Evolutionary conservation across 2,329 filamentous ascomycete genomes (phyloP).

Genomic region (Beauveria sp.): DNA sequence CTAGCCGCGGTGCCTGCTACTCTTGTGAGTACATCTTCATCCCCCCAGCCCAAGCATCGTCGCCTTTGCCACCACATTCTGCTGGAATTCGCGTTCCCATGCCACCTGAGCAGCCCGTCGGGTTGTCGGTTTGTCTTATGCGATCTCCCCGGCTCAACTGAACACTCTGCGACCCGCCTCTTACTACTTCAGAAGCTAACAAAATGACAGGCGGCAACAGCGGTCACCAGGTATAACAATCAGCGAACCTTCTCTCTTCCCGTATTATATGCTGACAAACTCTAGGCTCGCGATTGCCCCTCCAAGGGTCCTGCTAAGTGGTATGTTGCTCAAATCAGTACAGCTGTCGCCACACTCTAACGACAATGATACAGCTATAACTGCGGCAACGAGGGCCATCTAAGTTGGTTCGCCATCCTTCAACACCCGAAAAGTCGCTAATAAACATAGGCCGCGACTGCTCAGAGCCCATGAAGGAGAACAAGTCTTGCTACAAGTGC

Average conservation of each 20-base stretch:
- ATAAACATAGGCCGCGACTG: conserved; percentile 71
- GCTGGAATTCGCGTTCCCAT: not conserved
- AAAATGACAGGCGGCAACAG: conserved; percentile 18
- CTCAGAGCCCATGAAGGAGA: conserved; percentile 81
- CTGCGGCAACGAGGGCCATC: conserved; percentile 70
- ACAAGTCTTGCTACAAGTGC: conserved; percentile 69
- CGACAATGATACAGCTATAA: conserved; percentile 57
- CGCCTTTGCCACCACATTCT: not conserved
- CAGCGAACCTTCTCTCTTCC: not conserved
- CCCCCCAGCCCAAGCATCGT: not conserved
- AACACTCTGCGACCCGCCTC: no score
- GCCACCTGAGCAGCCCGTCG: no score
- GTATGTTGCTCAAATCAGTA: conserved; percentile 39
- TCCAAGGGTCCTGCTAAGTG: conserved; percentile 77
- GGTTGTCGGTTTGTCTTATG: no score
- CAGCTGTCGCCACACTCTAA: conserved; percentile 16
- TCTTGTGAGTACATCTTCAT: conserved; percentile 34
- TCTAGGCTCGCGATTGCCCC: conserved; percentile 75
- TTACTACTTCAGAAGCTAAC: not conserved
- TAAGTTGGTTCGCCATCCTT: conserved; percentile 50
- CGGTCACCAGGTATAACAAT: conserved; percentile 18
- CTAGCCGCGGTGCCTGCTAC: conserved; percentile 41
- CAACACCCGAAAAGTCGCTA: conserved; percentile 11
- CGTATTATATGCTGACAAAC: conserved; percentile 16
- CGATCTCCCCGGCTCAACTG: no score